Evolutionary conservation across 352 stramenopile genomes (phyloP).

Genomic region (Bremia lactucae): DNA sequence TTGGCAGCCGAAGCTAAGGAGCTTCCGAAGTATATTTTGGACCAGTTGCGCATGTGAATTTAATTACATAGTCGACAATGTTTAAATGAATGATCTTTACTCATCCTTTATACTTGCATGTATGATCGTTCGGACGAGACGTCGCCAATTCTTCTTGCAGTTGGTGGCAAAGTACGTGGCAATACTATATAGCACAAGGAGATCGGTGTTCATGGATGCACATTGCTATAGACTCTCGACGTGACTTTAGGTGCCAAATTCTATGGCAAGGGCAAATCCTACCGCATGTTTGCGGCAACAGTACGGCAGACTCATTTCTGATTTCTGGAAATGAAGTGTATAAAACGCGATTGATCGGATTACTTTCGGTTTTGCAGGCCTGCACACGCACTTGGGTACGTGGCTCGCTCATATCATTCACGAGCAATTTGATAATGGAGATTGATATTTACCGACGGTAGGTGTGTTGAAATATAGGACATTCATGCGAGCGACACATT

Average conservation of each 20-base stretch:
- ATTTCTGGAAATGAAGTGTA: too few species aligned
- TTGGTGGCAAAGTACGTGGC: conserved; percentile 53
- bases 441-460: too few species aligned
- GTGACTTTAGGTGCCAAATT: conserved; percentile 64
- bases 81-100: too few species aligned
- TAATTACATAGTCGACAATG: too few species aligned
- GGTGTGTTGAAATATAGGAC: too few species aligned
- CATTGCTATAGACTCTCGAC: conserved; percentile 40
- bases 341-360: too few species aligned
- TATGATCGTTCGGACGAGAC: conserved; percentile 59
- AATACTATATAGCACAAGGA: too few species aligned
- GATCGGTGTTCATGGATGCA: too few species aligned
- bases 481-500: too few species aligned
- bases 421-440: too few species aligned
- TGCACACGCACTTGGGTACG: conserved; percentile 64
- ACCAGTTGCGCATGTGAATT: conserved; percentile 45
- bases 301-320: conserved; percentile 17
- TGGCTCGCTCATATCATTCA: too few species aligned
- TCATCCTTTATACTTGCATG: conserved; percentile 22
- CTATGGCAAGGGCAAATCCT: conserved; percentile 60
- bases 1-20: conserved; percentile 18
- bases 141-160: conserved; percentile 52
- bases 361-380: conserved; percentile 29
- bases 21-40: conserved; percentile 41
- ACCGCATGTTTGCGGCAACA: conserved; percentile 64